phyloP scores from a whole-genome alignment of 768 basidiomycete species.

The Lentinula guzmanii region DNA sequence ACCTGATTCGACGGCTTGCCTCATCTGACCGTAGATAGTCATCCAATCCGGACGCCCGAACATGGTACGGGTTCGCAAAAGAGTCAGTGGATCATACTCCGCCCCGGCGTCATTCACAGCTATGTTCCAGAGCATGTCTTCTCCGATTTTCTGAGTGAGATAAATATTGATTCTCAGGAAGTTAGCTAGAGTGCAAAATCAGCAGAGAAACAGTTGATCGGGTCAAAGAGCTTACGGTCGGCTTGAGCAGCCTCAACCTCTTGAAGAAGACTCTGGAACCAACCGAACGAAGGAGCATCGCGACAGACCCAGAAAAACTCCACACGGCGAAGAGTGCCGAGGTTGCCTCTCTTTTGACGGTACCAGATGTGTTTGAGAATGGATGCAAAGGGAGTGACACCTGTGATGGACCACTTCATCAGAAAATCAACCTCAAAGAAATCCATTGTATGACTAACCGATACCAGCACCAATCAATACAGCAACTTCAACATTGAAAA shows the following conservation, averaged over 20 bases:
- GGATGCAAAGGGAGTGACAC: slow-evolving; percentile 91
- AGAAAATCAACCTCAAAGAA: background rate
- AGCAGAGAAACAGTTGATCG: slow-evolving; percentile 2
- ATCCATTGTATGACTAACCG: slow-evolving; percentile 39
- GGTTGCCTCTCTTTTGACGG: slow-evolving; percentile 68
- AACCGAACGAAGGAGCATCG: slow-evolving; percentile 95
- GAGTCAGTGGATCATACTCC: slow-evolving; percentile 84
- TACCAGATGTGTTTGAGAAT: slow-evolving; percentile 98
- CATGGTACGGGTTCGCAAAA: slow-evolving; percentile 83
- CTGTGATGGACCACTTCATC: slow-evolving; percentile 22
- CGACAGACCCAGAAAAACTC: slow-evolving; percentile 95
- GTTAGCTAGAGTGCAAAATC: slow-evolving; percentile 51
- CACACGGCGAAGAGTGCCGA: slow-evolving; percentile 80
- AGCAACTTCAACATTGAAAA: slow-evolving; percentile 80
- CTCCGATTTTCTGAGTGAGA: slow-evolving; percentile 77
- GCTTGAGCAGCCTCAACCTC: slow-evolving; percentile 86
- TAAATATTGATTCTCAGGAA: slow-evolving; percentile 92
- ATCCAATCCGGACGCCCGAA: slow-evolving; percentile 93
- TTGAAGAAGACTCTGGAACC: slow-evolving; percentile 88
- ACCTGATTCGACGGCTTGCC: slow-evolving; percentile 74
- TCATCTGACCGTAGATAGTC: slow-evolving; percentile 69
- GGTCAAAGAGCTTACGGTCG: slow-evolving; percentile 58
- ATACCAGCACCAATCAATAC: slow-evolving; percentile 94
- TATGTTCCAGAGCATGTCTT: slow-evolving; percentile 91
- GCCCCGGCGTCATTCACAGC: slow-evolving; percentile 82